Base-by-base conservation (phyloP, 345 rosid genomes). In the Hypericum perforatum region DNA sequence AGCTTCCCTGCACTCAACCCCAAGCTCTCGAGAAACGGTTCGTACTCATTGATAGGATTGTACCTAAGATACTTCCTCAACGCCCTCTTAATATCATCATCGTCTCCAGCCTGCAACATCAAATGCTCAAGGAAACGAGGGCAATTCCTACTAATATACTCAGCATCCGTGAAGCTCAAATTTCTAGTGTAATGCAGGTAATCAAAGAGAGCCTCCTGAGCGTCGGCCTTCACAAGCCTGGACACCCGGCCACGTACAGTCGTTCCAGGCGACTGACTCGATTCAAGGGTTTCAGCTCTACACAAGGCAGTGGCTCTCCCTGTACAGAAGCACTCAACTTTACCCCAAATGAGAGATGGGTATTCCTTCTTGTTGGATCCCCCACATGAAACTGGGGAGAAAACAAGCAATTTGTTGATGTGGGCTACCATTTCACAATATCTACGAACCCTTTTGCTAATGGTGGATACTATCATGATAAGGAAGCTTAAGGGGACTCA, bases 21-120 rank as follows among this genome's bases (percentile, higher is more conserved):
- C 59, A 89, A 65, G 47, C 97, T 89, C 82, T 89, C 95, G 47
- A 89, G 76, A 49, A 89, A 86, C 0, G 94, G 94, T 29, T 89
- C 97, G 54, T 79, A 86, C 73, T 86, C 97, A 39, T 86, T 84
- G 6, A 89, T 78, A 5, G 94, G 95, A 71, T 82, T 70, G 67
- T 80, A 89, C 69, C 87, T 67, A 62, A 86, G 84, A 64, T 66
- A 78, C 37, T 64, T 86, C 13, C 57, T 41, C 68, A 89, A 55
- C 0, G 75, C 63, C 61, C 66, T 64, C 13, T 68, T 50, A 8
- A 82, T 60, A 67, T 86, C 83, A 40, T 71, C 71, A 6, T 74
- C 70, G 11, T 43, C 50, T 54, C 72, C 76, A 46, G 84, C 46
- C 78, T 77, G 76, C 40, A 76, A 76, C 45, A 86, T 60, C 74